Base-by-base conservation (phyloP, 2,329 filamentous ascomycete species). In the Monascus ruber region DNA sequence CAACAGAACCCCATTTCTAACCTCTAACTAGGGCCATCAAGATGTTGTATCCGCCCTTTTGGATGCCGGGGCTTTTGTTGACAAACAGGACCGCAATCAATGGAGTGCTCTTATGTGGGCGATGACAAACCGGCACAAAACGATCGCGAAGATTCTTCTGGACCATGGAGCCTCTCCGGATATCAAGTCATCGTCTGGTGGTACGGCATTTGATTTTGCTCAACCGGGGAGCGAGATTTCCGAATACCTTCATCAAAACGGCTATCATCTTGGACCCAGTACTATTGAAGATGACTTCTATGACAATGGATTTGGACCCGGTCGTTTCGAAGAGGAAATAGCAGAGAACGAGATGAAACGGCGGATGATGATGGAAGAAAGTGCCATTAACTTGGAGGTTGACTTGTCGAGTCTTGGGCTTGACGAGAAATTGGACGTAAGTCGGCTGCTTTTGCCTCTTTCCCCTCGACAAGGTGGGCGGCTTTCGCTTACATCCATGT, bases 61-160 rank as follows among this genome's bases (percentile, higher is more conserved):
- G 38, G 77, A 86, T 42, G 85, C 86, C 6, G 88, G 89, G 24
- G 89, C 83, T 31, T 77, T 86, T 52, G 87, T 96, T 38, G 87
- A 98, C 65, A 82, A 82, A 53, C 89, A 96, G 63, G 91, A 98
- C 59, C 84, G 82, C 46, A 96, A 96, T 58, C 83, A 93, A 56
- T 98, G 91, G 91, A 96, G 85, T 54, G 85, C 91, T 9, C 72
- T 98, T 44, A 98, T 98, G 88, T 98, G 91, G 91, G 89, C 91
- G 36, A 96, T 96, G 85, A 98, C 91, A 40, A 98, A 98, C 62
- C 73, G 88, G 41, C 91, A 98, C 65, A 96, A 96, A 65, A 81
- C 80, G 35, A 98, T 98, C 49, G 88, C 89, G 29, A 96, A 96
- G 63, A 72, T 87, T 7, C 69, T 98, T 10, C 74, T 98, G 28